These are phyloP conservation scores for Stropharia rugosoannulata DNA, from an alignment of 768 basidiomycete species.

Conservation along the genomic window DNA sequence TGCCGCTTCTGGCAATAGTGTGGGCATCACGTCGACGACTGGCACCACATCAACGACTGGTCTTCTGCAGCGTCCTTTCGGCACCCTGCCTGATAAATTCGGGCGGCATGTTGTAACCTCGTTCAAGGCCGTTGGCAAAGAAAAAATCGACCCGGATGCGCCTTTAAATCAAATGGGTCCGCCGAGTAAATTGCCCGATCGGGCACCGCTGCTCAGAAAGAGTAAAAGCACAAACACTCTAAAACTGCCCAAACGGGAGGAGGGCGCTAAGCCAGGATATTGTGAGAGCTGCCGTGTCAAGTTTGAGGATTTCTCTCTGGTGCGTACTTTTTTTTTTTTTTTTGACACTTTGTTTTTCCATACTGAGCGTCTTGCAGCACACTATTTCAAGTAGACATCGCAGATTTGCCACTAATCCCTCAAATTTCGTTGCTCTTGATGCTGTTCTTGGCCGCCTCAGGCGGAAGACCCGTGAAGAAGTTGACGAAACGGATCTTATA, in stretches of 20 bases:
- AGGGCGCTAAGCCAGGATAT: slow-evolving; percentile 90
- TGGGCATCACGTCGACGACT: slow-evolving; percentile 86
- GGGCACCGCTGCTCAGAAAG: slow-evolving; percentile 58
- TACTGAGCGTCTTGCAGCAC: slow-evolving; percentile 50
- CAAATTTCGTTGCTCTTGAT: slow-evolving; percentile 82
- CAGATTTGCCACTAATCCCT: slow-evolving; percentile 75
- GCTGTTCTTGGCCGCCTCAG: slow-evolving; percentile 63
- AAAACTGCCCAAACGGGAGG: slow-evolving; percentile 74
- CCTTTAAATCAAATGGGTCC: slow-evolving; percentile 63
- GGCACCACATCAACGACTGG: slow-evolving; percentile 78
- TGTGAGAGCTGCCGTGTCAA: slow-evolving; percentile 94
- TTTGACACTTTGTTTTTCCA: not conserved
- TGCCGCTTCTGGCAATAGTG: slow-evolving; percentile 95
- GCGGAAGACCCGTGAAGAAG: slow-evolving; percentile 37
- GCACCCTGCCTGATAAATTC: slow-evolving; percentile 53
- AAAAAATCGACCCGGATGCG: slow-evolving; percentile 17
- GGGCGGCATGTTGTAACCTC: slow-evolving; percentile 70
- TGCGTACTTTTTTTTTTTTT: slow-evolving; percentile 35
- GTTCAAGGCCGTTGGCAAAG: slow-evolving; percentile 41
- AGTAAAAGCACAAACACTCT: slow-evolving; percentile 82
- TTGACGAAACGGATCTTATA: slow-evolving; percentile 23
- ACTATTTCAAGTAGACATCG: slow-evolving; percentile 69
- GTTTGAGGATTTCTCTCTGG: slow-evolving; percentile 84
- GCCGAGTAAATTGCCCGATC: slow-evolving; percentile 56
- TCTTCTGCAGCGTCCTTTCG: slow-evolving; percentile 40